Evolutionary conservation across 2,329 filamentous ascomycete species (phyloP).

Genomic region (Diaporthe vexans): DNA sequence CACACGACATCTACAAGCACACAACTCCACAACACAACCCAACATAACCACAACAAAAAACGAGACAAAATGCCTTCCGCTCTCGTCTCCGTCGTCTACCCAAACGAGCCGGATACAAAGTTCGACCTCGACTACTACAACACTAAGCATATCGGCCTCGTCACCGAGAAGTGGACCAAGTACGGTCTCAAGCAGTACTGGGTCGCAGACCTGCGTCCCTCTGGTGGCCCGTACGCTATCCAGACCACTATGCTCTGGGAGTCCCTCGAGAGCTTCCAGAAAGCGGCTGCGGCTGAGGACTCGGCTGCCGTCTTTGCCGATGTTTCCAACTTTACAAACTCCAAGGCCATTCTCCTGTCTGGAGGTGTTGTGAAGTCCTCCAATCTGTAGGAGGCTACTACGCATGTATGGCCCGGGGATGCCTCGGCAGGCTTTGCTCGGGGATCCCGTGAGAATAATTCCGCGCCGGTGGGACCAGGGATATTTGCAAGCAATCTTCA

Average conservation of each 20-base stretch:
- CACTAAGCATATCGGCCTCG: conserved; percentile 60
- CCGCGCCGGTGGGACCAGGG: neutral
- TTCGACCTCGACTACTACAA: conserved; percentile 67
- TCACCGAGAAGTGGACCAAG: conserved; percentile 53
- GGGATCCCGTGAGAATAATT: neutral
- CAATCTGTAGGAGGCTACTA: conserved; percentile 2
- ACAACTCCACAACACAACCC: neutral
- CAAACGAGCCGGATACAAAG: conserved; percentile 52
- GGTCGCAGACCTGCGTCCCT: conserved; percentile 46
- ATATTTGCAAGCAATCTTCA: neutral
- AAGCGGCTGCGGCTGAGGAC: conserved; percentile 33
- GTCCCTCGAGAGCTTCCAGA: conserved; percentile 45
- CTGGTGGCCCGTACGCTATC: conserved; percentile 45
- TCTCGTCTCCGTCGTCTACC: conserved; percentile 55
- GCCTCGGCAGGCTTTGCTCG: neutral
- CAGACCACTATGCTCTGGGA: conserved; percentile 51
- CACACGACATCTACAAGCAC: neutral
- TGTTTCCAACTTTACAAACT: conserved; percentile 51
- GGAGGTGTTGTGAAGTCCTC: neutral
- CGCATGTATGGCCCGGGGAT: neutral
- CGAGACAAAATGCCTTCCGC: conserved; percentile 35
- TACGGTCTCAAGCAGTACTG: conserved; percentile 56
- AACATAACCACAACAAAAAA: neutral
- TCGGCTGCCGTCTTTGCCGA: conserved; percentile 48
- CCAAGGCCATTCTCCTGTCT: conserved; percentile 38